Evolutionary conservation across 108 stramenopile species (phyloP), one percentile per base, ranked within the genome.

Genomic region (Skeletonema tropicum): DNA sequence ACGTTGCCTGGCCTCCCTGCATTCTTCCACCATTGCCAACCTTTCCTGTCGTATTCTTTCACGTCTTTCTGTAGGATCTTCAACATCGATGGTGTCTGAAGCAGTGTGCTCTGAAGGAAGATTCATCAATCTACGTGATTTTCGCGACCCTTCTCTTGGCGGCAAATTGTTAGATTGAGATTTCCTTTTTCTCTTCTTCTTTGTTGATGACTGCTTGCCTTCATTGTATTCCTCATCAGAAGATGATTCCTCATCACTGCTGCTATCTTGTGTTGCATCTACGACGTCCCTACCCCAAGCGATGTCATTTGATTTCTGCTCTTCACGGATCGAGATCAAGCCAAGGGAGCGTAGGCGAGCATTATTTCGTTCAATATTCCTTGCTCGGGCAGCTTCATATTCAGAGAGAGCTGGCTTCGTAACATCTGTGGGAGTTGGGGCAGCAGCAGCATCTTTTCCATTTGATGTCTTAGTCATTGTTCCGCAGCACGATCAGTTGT

Each of bases 311-410:
- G 90, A 92, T 14, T 64, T 45, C n/a, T 67, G 59, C 59, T 90
- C 85, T 71, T 96, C 92, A 7, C 49, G 29, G 13, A 60, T 52
- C 19, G 89, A 84, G 57, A 96, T 89, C 59, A 96, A 71, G 2
- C 95, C 95, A n/a, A 94, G 76, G 11, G 70, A 59, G 35, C 78
- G 74, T 55, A 95, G 76, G 23, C 85, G 74, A 59, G 85, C 85
- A 77, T 95, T 93, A 79, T 95, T 93, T 32, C 85, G 78, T 60
- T 89, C 86, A 55, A 95, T 92, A 64, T 95, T 95, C 12, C 73
- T 71, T 21, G 84, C 84, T 39, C 90, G 86, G 19, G 57, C 58
- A 64, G 60, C 41, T 70, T 94, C 90, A 64, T 94, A 94, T 3
- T 86, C 86, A 64, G 73, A 80, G 15, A 80, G 73, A 25, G 52